Evolutionary conservation across 768 basidiomycete species (phyloP), one percentile per base, ranked within the genome.

Genomic region (Boletellus ananas): DNA sequence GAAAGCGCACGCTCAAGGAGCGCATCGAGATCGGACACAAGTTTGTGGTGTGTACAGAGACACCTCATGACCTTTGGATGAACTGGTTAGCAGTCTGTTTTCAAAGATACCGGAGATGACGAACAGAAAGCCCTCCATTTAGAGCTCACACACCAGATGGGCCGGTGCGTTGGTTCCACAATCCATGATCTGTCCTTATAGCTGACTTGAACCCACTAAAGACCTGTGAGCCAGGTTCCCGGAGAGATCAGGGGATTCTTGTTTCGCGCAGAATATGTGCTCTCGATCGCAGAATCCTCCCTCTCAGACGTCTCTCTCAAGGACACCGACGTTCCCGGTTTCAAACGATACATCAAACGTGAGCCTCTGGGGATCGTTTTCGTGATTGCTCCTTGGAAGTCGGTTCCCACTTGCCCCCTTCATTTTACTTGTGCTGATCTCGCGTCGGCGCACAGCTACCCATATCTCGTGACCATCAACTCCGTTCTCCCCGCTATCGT

Each of bases 301-400:
- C 81, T 99, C 3, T 76, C 79, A 9, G 91, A 95, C 52, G 78
- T 94, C 31, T 67, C 79, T 1, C 78, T 95, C 55, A 73, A 76
- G 42, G 84, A 87, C 43, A 87, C 86, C 6, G 88, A 93, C 65
- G 83, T 84, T 43, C 87, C 90, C 23, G 90, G 90, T 2, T 89
- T 93, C 72, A 81, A 76, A 56, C 77, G 94, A 40, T 91, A 78
- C 65, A 94, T 98, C 67, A 81, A 83, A 60, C 84, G 90, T 35
- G 78, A 77, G 13, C 92, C 96, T 0, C 67, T 95, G 0, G 96
- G 96, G 8, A 85, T 97, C 20, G 81, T 96, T 0, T 78, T 93
- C 39, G 80, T 94, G 43, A 86, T 98, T 55, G 83, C 89, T 0
- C 91, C 94, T 2, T 96, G 93, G 94, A 95, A 95, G 87, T 90